phyloP scores from a whole-genome alignment of 495 filamentous ascomycete genomes.

The Trichocladium uniseriatum region DNA sequence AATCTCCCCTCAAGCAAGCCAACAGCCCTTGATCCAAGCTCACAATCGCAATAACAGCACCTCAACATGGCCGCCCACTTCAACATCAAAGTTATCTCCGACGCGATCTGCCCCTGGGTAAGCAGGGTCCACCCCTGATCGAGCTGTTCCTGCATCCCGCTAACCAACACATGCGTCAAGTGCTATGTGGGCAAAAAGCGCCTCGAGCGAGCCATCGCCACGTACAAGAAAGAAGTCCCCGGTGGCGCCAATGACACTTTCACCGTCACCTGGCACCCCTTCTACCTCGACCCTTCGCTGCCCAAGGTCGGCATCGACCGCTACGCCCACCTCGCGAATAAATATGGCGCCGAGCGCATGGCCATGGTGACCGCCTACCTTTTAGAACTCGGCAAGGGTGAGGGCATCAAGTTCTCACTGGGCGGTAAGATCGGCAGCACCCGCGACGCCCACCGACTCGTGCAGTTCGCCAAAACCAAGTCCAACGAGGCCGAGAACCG shows the following conservation, averaged over 20 bases:
- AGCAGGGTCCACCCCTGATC: constrained; percentile 6
- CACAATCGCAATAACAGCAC: not conserved
- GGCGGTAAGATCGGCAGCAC: constrained; percentile 71
- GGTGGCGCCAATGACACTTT: constrained; percentile 56
- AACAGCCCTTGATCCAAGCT: too few species aligned
- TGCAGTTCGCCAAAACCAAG: constrained; percentile 58
- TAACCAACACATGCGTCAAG: constrained; percentile 21
- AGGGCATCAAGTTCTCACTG: constrained; percentile 65
- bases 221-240: constrained; percentile 52
- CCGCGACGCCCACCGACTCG: constrained; percentile 63
- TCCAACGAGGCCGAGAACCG: constrained; percentile 47
- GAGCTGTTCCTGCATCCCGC: not conserved
- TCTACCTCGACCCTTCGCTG: constrained; percentile 64
- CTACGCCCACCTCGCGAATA: constrained; percentile 17
- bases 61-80: constrained; percentile 63
- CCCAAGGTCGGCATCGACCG: constrained; percentile 31
- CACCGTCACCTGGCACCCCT: constrained; percentile 62
- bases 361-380: constrained; percentile 50
- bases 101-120: constrained; percentile 70
- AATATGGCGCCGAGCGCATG: constrained; percentile 44
- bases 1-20: too few species aligned
- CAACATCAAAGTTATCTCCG: constrained; percentile 64
- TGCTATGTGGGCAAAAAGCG: constrained; percentile 80
- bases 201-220: constrained; percentile 56
- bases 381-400: constrained; percentile 44